Percentiles rank a stretch among this genome's conserved stretches.
Evolutionary conservation across 2,329 filamentous ascomycete species (phyloP).

Genomic region (Hypomyces rosellus): DNA sequence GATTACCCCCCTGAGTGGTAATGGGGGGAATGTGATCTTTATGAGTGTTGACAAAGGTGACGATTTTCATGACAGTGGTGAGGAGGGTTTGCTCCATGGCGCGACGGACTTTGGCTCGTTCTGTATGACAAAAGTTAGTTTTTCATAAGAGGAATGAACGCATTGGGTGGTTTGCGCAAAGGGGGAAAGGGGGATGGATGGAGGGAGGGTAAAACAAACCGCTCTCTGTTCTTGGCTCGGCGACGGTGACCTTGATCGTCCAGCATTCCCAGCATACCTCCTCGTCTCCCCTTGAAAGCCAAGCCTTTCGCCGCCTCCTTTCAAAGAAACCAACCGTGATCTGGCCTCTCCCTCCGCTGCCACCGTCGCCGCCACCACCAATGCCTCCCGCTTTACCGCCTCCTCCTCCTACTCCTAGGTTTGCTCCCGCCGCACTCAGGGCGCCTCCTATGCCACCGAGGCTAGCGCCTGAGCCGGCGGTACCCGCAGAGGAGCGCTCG

Average conservation of each 20-base stretch:
- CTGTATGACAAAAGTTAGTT: slow-evolving; percentile 35
- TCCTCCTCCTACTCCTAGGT: slow-evolving; percentile 47
- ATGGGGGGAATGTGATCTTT: slow-evolving; percentile 97
- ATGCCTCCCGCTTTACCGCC: slow-evolving; percentile 26
- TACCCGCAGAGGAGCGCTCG: slow-evolving; percentile 37
- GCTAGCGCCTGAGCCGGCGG: slow-evolving; percentile 10
- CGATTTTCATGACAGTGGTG: slow-evolving; percentile 82
- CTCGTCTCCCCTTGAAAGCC: slow-evolving; percentile 76
- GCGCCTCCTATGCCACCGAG: slow-evolving; percentile 3
- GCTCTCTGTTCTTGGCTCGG: slow-evolving; percentile 79
- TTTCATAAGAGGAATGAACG: background rate
- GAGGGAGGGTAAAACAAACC: slow-evolving; percentile 47
- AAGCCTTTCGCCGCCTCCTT: slow-evolving; percentile 76
- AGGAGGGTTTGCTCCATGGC: slow-evolving; percentile 88
- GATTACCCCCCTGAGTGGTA: slow-evolving; percentile 87
- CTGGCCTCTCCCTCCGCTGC: slow-evolving; percentile 62
- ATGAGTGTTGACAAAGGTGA: slow-evolving; percentile 78
- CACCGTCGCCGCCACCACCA: slow-evolving; percentile 16
- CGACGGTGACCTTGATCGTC: slow-evolving; percentile 89
- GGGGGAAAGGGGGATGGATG: background rate
- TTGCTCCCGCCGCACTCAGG: slow-evolving; percentile 29
- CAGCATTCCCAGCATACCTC: slow-evolving; percentile 97
- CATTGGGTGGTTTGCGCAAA: background rate
- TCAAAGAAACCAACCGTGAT: slow-evolving; percentile 92
- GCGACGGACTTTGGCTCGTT: slow-evolving; percentile 79